Evolutionary conservation across 768 basidiomycete species (phyloP).

Genomic region (Lyophyllum semitale): DNA sequence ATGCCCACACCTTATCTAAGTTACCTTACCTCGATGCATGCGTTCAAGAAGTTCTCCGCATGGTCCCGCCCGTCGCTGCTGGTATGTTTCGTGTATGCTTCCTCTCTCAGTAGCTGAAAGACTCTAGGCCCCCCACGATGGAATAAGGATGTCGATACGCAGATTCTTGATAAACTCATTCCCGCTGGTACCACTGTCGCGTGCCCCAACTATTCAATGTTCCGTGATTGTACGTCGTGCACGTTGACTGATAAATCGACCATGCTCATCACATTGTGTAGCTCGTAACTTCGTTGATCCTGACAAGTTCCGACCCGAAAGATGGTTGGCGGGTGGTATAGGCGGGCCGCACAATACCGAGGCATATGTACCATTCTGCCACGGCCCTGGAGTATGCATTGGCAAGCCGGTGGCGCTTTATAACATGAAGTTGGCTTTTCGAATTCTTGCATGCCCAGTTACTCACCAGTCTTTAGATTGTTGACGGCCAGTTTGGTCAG

Average conservation of each 20-base stretch:
- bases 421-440: slow-evolving; percentile 24
- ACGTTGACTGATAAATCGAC: background rate
- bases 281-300: slow-evolving; percentile 20
- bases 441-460: background rate
- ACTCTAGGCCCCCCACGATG: slow-evolving; percentile 14
- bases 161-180: slow-evolving; percentile 5
- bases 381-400: slow-evolving; percentile 22
- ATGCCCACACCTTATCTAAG: slow-evolving; percentile 7
- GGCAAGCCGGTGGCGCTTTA: slow-evolving; percentile 27
- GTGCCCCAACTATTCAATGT: slow-evolving; percentile 16
- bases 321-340: slow-evolving; percentile 14
- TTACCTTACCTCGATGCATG: slow-evolving; percentile 26
- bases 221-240: slow-evolving; percentile 14
- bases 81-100: slow-evolving; percentile 9
- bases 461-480: slow-evolving; percentile 10
- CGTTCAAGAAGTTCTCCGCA: slow-evolving; percentile 24
- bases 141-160: slow-evolving; percentile 7
- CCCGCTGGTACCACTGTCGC: slow-evolving; percentile 14
- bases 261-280: background rate
- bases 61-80: slow-evolving; percentile 22
- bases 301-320: slow-evolving; percentile 21
- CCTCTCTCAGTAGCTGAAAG: background rate
- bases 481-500: slow-evolving; percentile 14
- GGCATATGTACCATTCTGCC: slow-evolving; percentile 23
- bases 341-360: slow-evolving; percentile 8